A percentile compares a stretch with the other conserved stretches of the same genome.
Evolutionary conservation across 768 basidiomycete genomes (phyloP).

Genomic region (Psilocybe sp.): DNA sequence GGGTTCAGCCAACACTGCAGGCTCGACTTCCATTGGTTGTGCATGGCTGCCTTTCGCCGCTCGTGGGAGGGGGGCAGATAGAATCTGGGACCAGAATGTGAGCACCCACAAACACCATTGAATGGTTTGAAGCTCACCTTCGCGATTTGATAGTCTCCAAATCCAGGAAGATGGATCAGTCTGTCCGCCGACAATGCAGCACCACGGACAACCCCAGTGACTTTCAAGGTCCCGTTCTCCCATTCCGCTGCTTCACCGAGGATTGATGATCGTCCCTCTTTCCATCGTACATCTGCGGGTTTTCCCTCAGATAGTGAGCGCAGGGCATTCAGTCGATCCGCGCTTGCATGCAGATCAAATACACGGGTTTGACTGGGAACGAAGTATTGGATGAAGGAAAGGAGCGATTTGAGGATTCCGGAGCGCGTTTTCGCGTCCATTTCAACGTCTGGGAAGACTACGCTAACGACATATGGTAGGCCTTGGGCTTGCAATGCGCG

Average conservation of each 20-base stretch:
- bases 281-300: conserved; percentile 77
- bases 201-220: conserved; percentile 89
- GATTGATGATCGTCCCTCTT: conserved; percentile 76
- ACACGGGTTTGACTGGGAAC: conserved; percentile 78
- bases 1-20: conserved; percentile 62
- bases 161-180: conserved; percentile 82
- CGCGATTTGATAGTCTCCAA: conserved; percentile 83
- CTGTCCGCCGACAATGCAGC: conserved; percentile 74
- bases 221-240: conserved; percentile 58
- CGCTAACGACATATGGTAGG: conserved; percentile 78
- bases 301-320: conserved; percentile 83
- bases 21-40: conserved; percentile 66
- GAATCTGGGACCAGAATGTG: conserved; percentile 46
- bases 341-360: conserved; percentile 61
- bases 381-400: conserved; percentile 95
- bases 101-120: not conserved
- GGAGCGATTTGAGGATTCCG: conserved; percentile 78
- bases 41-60: conserved; percentile 29
- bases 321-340: conserved; percentile 71
- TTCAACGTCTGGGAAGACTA: conserved; percentile 54
- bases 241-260: conserved; percentile 64
- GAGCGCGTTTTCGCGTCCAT: conserved; percentile 62
- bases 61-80: conserved; percentile 55
- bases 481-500: conserved; percentile 90
- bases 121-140: conserved; percentile 48